Evolutionary conservation across 2,329 filamentous ascomycete genomes (phyloP), one percentile per base, ranked within the genome.

Genomic region (Fusarium oxysporum): DNA sequence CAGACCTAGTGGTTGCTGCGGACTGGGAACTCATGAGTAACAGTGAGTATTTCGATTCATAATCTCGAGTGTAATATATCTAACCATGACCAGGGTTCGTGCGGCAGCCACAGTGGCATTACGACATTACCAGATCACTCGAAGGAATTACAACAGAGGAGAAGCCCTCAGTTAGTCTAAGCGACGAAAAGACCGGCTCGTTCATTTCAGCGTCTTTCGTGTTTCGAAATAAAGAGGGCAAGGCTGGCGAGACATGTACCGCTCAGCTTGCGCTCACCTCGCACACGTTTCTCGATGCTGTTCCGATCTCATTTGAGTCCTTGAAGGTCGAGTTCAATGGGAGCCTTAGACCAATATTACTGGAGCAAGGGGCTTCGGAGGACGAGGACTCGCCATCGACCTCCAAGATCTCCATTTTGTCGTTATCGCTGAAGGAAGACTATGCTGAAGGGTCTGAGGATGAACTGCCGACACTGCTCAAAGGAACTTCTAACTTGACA

Each of bases 21-120:
- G 90, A 92, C 76, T 92, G 91, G 88, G 91, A 92, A 76, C 82
- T 92, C 48, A 83, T 92, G 78, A 85, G 89, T 65, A 86, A 81
- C 48, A 84, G 89, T 91, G 81, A 79, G 88, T 83, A 10, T 30
- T 41, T 25, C 7, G 13, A 21, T 5, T 17, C 6, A 13, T 32
- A 25, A 41, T 4, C 9, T 33, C 19, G n/a, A 21, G 14, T 23
- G 14, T 7, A 19, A 14, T 30, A 14, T 21, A 47, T 65, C 72
- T 77, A 44, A 75, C 57, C 13, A 55, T 28, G 19, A 50, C 43
- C 61, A 90, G 89, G 82, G 56, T 92, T 91, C 76, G 83, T 84
- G 8, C 84, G 83, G 72, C 86, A 86, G 21, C 82, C 85, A 16
- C 84, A 87, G 33, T 92, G 90, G 90, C 85, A 86, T 65, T 92